Conservation (phyloP, 805 yeast genomes). For the Metschnikowia amazonensis region DNA sequence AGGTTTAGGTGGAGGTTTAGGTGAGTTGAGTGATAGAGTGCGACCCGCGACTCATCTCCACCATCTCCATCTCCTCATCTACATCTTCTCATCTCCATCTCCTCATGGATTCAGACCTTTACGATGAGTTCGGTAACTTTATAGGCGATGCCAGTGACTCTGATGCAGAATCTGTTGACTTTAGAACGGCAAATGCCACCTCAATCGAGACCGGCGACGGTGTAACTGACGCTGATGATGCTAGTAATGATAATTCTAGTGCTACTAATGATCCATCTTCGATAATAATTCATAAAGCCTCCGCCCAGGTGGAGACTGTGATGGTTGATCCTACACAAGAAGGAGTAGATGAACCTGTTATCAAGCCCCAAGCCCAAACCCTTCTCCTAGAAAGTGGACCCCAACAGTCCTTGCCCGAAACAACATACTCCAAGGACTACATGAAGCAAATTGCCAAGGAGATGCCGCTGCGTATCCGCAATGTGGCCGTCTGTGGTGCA, state of each 20-base stretch:
- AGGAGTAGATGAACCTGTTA: conserved; percentile 53
- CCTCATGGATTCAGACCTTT: conserved; percentile 54
- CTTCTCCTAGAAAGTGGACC: conserved; percentile 39
- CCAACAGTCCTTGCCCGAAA: conserved; percentile 47
- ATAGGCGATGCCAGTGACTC: conserved; percentile 51
- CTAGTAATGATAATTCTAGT: background rate
- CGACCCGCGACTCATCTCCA: background rate
- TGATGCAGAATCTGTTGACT: conserved; percentile 28
- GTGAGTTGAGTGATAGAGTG: too few species aligned
- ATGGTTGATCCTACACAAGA: conserved; percentile 16
- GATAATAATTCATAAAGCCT: too few species aligned
- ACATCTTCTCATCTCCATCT: background rate
- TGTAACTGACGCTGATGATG: conserved; percentile 32
- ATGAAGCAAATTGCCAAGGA: conserved; percentile 43
- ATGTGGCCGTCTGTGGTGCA: conserved; percentile 75
- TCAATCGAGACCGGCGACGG: background rate
- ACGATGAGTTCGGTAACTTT: conserved; percentile 79
- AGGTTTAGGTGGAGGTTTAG: too few species aligned
- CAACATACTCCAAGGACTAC: conserved; percentile 60
- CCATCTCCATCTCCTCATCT: too few species aligned
- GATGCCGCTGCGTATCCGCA: conserved; percentile 64
- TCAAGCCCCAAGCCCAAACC: conserved; percentile 46
- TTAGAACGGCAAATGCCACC: conserved; percentile 4
- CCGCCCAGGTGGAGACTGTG: conserved; percentile 13
- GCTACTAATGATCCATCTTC: too few species aligned